Evolutionary conservation across 345 rosid genomes (phyloP), one percentile per base, ranked within the genome.

Genomic region (Rubroshorea leprosula): DNA sequence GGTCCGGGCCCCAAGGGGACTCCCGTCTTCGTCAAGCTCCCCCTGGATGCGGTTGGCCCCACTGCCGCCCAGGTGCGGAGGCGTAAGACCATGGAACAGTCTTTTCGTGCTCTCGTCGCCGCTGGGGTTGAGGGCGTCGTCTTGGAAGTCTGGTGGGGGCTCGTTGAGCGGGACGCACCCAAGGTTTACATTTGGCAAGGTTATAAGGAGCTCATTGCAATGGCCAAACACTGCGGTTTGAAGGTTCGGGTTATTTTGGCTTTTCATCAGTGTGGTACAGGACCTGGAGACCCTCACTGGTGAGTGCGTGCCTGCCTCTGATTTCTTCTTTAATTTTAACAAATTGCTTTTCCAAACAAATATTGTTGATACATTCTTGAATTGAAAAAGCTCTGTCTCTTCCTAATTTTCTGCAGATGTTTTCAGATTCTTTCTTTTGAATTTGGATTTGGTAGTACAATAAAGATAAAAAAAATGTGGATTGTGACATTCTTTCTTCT

Each of bases 61-160:
- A 11, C 15, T 15, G 49, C 45, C 18, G 73, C 55, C 1, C 51
- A 51, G 62, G 38, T 75, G 55, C 55, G 68, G 58, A 56, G 75
- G 54, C 57, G 64, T 49, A 76, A 65, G 76, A 55, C 73, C 14
- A 66, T 81, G 72, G 35, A 48, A 2, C 74, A 68, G 49, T 73
- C 79, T 14, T 68, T 78, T 38, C 65, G 56, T 41, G 79, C 86
- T 1, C 62, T 81, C 44, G 68, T 61, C 29, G 65, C 55, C 11
- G 79, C 70, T 0, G 86, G 81, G 4, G 77, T 81, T 1, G 83
- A 75, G 66, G 83, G 86, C 18, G 70, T 81, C 54, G 76, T 80
- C 61, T 63, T 77, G 72, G 82, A 80, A 45, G 71, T 77, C 0
- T 80, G 80, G 80, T 81, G 86, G 83, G 86, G 86, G n/a, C 29